Base-by-base conservation (phyloP, 1,139 yeast genomes). In the Eremothecium sinecaudum region DNA sequence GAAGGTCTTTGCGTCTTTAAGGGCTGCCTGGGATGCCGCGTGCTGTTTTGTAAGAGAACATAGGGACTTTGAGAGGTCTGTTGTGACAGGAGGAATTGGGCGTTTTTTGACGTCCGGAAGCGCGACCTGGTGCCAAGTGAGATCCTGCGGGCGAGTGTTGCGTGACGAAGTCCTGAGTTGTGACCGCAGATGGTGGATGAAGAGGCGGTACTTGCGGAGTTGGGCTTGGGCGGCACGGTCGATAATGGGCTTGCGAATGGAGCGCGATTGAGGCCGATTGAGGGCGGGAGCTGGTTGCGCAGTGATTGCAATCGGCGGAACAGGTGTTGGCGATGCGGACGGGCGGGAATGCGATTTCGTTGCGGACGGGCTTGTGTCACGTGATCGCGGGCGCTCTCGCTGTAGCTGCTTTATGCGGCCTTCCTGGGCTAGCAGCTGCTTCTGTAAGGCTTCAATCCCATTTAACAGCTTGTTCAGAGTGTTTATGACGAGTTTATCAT, bases 1-100 rank as follows among this genome's bases (percentile, higher is more conserved):
- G 20, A 36, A 36, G 7, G 13, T 24, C 13, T 45, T 45, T 26
- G 43, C 41, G 24, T 34, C 34, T 6, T 34, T 39, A 12, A 39
- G 33, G 17, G 35, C 36, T 5, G 14, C 26, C 10, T 20, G 12
- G 7, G 37, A 24, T 5, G 24, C 33, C 14, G 15, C 16, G 21
- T 23, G 32, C 11, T 35, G 33, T 13, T 20, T 15, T n/a, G 37
- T 15, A 5, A 29, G 23, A 3, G 15, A 16, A 4, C 31, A 6
- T 6, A 27, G 19, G 19, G n/a, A 10, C 21, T 9, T 4, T 10
- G 30, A 18, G 7, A 27, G 19, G 7, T 27, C 30, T 4, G 25
- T 23, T 9, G 21, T 12, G 11, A 9, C 15, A 19, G 21, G 30
- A 10, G 13, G 21, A n/a, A 12, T n/a, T 21, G 19, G 30, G 19